phyloP scores from a whole-genome alignment of 1,284 basidiomycete genomes.

The Cryptococcus amylolentus region DNA sequence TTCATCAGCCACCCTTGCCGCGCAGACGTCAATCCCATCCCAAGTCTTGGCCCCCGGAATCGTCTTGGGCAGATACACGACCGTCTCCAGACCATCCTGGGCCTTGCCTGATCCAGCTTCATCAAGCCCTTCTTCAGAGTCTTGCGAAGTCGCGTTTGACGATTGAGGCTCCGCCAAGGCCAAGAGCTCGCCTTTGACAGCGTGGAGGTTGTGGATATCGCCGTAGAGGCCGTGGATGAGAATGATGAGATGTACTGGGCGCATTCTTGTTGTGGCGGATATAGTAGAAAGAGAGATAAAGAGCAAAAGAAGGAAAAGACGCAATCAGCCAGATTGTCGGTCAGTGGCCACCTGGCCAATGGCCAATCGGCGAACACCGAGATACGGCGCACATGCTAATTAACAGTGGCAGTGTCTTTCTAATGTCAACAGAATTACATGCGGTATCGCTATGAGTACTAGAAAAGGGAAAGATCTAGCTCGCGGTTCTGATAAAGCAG shows the following conservation, averaged over 20 bases:
- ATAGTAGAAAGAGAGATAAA: not conserved
- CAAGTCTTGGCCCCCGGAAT: conserved; percentile 42
- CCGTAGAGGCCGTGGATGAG: conserved; percentile 49
- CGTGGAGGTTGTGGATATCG: conserved; percentile 32
- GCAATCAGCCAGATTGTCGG: not conserved
- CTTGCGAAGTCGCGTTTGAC: not conserved
- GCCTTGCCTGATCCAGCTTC: too few relatives aligned
- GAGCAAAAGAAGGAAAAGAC: not conserved
- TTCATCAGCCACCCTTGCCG: conserved; percentile 35
- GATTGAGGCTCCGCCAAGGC: conserved; percentile 1
- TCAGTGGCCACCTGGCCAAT: not conserved
- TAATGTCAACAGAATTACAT: not conserved
- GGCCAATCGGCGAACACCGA: too few relatives aligned
- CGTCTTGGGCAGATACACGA: conserved; percentile 23
- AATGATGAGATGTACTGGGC: conserved; percentile 37
- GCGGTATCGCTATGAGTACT: not conserved
- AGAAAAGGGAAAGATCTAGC: too few relatives aligned
- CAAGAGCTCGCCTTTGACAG: conserved; percentile 33
- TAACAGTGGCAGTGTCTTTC: too few relatives aligned
- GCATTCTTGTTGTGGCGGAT: not conserved
- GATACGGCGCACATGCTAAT: too few relatives aligned
- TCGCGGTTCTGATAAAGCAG: too few relatives aligned
- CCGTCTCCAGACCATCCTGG: conserved; percentile 12
- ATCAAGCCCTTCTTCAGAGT: not conserved
- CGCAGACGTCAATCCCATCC: conserved; percentile 50